Evolutionary conservation across 78 protist genomes (phyloP).

Genomic region (Dictyostelium discoideum): dicty_2.7 NC_007091.3:5097001-5097500

Average conservation of each 20-base stretch:
- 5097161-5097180: constrained; percentile 7
- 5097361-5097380: too few species aligned
- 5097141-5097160: constrained; percentile 3
- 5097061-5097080: too few species aligned
- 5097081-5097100: constrained; percentile 47
- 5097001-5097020: background rate
- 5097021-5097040: background rate
- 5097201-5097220: constrained; percentile 7
- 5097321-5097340: too few species aligned
- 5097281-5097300: too few species aligned
- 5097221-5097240: too few species aligned
- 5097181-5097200: constrained; percentile 7
- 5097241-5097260: too few species aligned
- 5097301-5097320: too few species aligned
- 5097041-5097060: too few species aligned
- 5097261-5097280: too few species aligned
- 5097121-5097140: background rate
- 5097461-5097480: background rate
- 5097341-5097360: too few species aligned
- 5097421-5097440: constrained; percentile 4
- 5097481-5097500: background rate
- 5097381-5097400: too few species aligned
- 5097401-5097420: too few species aligned
- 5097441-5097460: background rate
- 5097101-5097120: constrained; percentile 51